Conservation (phyloP, 2,329 filamentous ascomycete genomes). For the Cladophialophora exuberans region DNA sequence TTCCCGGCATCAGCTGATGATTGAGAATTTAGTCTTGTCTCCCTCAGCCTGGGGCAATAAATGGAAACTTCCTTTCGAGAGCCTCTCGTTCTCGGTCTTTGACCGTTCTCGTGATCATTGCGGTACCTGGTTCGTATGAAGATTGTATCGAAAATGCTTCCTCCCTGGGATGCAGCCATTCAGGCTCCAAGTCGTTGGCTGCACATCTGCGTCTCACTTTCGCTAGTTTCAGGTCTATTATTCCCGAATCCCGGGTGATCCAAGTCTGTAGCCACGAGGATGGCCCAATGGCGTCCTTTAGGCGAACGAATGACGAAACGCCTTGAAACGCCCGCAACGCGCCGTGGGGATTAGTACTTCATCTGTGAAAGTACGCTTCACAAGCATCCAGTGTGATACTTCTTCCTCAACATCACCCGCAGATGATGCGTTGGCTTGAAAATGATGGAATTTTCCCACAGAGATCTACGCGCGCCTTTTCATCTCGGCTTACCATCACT, state of each 20-base stretch:
- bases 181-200: background rate
- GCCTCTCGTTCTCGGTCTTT: no score
- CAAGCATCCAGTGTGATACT: no score
- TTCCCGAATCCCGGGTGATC: conserved; percentile 8
- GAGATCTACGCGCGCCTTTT: no score
- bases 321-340: conserved; percentile 26
- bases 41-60: background rate
- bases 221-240: conserved; percentile 22
- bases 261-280: conserved; percentile 23
- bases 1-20: background rate
- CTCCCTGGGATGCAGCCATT: background rate
- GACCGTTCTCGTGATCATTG: conserved; percentile 5
- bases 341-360: no score
- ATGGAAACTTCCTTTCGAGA: no score
- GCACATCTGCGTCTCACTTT: conserved; percentile 21
- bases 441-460: no score
- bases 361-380: no score
- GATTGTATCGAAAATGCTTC: conserved; percentile 5
- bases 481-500: no score
- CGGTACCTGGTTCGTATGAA: background rate
- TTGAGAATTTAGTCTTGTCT: no score
- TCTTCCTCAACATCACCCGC: no score
- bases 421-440: no score
- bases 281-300: conserved; percentile 7
- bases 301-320: conserved; percentile 18